Evolutionary conservation across 2,329 filamentous ascomycete genomes (phyloP), one percentile per base, ranked within the genome.

Genomic region (Thelonectria discophora): DNA sequence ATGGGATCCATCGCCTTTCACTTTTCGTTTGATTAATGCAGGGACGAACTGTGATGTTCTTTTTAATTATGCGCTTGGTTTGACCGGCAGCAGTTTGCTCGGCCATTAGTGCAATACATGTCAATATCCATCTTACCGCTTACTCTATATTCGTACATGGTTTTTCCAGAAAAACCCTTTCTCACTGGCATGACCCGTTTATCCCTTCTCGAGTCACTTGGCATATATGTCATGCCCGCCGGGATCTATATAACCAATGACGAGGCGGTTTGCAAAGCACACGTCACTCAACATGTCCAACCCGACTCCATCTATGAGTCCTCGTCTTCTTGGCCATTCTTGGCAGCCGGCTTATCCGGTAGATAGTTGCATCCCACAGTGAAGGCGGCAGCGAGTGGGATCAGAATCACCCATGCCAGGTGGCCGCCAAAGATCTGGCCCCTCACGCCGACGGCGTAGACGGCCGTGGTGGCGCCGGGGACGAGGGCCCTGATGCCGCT

Each of bases 391-490:
- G 76, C 69, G 24, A 77, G 58, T 1, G 73, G 73, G 1, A 76
- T 71, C 2, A 79, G 69, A 18, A 78, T 65, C 6, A 68, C 68
- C 75, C 75, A 78, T 1, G 70, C 75, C 2, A 79, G 62, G 65
- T 94, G 87, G 0, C 91, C 91, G 40, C 81, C 74, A 0, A 90
- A 69, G 56, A 89, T 83, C 63, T 89, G 85, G 13, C 83, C 81
- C 42, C 84, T 81, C 3, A 88, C 87, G 1, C 91, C 89, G 1
- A 87, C 69, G 0, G 92, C 91, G 65, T 87, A 94, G 4, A 94
- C 69, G 52, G 82, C 89, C 0, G 89, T 85, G 45, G 90, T 88
- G 0, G 87, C 69, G 0, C 86, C 89, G 0, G 92, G 91, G 0
- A 84, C 82, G 42, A 94, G 80, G 0, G 91, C 84, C 13, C 91